Evolutionary conservation across 176 grass and related monocot species (phyloP), one percentile per base, ranked within the genome.

Genomic region (Paspalum notatum): DNA sequence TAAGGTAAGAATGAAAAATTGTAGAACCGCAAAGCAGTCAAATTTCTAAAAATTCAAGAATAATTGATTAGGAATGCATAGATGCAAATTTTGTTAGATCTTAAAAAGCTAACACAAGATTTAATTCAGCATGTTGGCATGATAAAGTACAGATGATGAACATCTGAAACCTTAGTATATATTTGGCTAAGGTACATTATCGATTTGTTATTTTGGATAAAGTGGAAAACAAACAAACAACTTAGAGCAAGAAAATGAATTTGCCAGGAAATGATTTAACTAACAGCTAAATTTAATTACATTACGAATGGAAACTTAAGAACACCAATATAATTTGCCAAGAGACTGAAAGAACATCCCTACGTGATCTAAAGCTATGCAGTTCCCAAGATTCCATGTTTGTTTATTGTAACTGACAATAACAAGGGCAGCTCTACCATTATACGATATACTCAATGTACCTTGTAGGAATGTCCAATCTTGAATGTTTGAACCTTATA

Each of bases 51-150:
- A 43, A 48, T 52, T 25, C 18, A 73, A 12, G 12, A n/a, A 74
- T 69, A 52, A 80, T 7, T 20, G 16, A 56, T 27, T 55, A 17
- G 14, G 18, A 18, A 27, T 27, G 41, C 16, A 25, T 1, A 22
- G 8, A 80, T 79, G 21, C 8, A 68, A 73, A 4, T 72, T 52
- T 20, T 41, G n/a, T n/a, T n/a, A n/a, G n/a, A n/a, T n/a, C n/a
- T n/a, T n/a, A n/a, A n/a, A n/a, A n/a, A n/a, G n/a, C n/a, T n/a
- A n/a, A n/a, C n/a, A n/a, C n/a, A 79, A 83, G 8, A 82, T 14
- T 0, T 41, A 48, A 83, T 32, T 49, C 68, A 32, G 51, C n/a
- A 79, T 46, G 18, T 18, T 18, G 14, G 60, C 5, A 40, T 16
- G 17, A n/a, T n/a, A n/a, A 66, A 66, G 70, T 15, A 55, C 21